Evolutionary conservation across 306 rosid species (phyloP).

Genomic region (Morella rubra): DNA sequence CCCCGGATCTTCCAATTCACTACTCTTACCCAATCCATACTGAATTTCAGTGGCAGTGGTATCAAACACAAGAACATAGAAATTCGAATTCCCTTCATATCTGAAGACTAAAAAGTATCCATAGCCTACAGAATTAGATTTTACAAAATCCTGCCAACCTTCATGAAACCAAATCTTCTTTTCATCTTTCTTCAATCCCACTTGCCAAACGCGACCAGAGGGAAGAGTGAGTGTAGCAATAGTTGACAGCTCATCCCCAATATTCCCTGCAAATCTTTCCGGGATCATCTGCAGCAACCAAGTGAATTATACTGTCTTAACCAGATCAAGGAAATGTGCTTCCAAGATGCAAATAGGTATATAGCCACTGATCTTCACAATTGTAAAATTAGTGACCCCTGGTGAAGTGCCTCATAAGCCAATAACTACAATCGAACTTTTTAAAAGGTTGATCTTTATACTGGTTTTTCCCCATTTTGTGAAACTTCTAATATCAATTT

Average conservation of each 20-base stretch:
- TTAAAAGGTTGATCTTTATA: too few species aligned
- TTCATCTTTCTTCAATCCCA: conserved; percentile 68
- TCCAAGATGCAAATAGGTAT: too few species aligned
- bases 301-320: background rate
- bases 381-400: too few species aligned
- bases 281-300: conserved; percentile 73
- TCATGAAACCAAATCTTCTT: conserved; percentile 68
- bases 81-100: conserved; percentile 74
- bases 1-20: too few species aligned
- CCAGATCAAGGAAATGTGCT: too few species aligned
- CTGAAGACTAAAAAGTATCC: conserved; percentile 79
- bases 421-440: too few species aligned
- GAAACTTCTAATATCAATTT: too few species aligned
- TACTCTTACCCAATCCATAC: conserved; percentile 8
- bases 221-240: conserved; percentile 67
- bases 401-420: too few species aligned
- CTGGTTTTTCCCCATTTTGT: too few species aligned
- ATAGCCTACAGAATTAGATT: conserved; percentile 55
- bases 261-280: conserved; percentile 61
- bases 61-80: conserved; percentile 20
- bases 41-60: conserved; percentile 26
- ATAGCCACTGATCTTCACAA: too few species aligned
- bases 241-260: conserved; percentile 63
- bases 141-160: conserved; percentile 84
- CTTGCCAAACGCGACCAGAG: conserved; percentile 73